Base-by-base conservation (phyloP, 1,139 yeast genomes). In the Hemisphaericaspora xylofermentans region DNA sequence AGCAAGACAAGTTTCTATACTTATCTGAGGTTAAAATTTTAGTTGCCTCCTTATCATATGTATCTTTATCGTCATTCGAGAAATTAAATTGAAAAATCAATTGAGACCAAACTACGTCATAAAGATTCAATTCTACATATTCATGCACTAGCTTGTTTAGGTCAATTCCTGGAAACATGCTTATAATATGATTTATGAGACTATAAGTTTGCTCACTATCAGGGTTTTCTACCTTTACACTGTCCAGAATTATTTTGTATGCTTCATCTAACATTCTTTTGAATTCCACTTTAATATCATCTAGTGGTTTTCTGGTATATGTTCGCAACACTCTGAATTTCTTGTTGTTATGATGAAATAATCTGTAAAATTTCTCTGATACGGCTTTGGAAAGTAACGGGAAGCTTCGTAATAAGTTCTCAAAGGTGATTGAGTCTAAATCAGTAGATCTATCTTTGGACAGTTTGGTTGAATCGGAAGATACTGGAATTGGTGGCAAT, bases 41-140 rank as follows among this genome's bases (percentile, higher is more conserved):
- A 25, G 50, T 49, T 46, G 83, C 58, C 17, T 58, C 57, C 24
- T 58, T 49, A 39, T 68, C 60, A 46, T 33, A 59, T 26, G 41
- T 53, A 35, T 52, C 41, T 43, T 63, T 66, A 55, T 66, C 59
- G 42, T 55, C 66, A 45, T 69, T 69, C 12, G 60, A 50, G 35
- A 38, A 50, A 44, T 64, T 60, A 48, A 66, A 68, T 47, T 71
- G 77, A 43, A 54, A 65, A 2, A 64, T 48, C 13, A 77, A 56
- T 44, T 74, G 78, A 5, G 74, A 57, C 88, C 93, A 85, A 4
- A 84, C 54, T 44, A 74, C 76, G 50, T 80, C 86, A 54, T 81
- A 84, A 17, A 87, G 57, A 46, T 81, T 82, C 44, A 75, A 54
- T 49, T 88, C 96, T 10, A 87, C 81, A 50, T 86, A 86, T 43